These are phyloP conservation scores for Boletellus ananiceps DNA, from an alignment of 768 basidiomycete species.

Conservation along the genomic window DNA sequence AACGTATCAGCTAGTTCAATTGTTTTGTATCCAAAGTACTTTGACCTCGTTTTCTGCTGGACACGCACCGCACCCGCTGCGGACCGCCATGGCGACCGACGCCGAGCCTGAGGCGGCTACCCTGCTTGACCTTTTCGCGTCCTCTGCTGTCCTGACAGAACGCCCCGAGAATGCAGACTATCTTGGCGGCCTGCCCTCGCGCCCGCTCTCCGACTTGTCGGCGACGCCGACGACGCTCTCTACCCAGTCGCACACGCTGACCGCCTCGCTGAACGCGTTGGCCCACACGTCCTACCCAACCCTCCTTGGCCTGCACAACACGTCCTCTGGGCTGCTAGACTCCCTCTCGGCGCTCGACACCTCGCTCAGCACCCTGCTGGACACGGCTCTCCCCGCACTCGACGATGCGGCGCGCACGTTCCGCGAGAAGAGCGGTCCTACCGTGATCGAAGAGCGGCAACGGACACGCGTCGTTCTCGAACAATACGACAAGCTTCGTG, in stretches of 20 bases:
- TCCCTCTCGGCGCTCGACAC: constrained; percentile 72
- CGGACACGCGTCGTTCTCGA: constrained; percentile 85
- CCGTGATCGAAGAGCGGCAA: constrained; percentile 67
- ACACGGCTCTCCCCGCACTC: constrained; percentile 66
- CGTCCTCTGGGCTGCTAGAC: constrained; percentile 65
- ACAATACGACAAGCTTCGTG: constrained; percentile 88
- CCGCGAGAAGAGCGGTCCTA: constrained; percentile 60
- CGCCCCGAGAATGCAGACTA: constrained; percentile 41
- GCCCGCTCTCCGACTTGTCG: constrained; percentile 64
- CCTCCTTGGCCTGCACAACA: constrained; percentile 82
- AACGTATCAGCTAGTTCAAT: too few relatives aligned
- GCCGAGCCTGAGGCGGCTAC: constrained; percentile 24
- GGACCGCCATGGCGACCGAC: constrained; percentile 19
- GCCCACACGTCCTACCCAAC: constrained; percentile 90
- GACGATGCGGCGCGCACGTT: constrained; percentile 71
- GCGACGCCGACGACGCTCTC: constrained; percentile 72
- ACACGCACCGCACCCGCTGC: background rate
- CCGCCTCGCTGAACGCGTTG: constrained; percentile 83
- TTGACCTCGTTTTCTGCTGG: too few relatives aligned
- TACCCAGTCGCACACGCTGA: constrained; percentile 81
- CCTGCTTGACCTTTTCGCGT: constrained; percentile 26
- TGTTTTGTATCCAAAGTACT: too few relatives aligned
- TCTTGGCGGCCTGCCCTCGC: constrained; percentile 58
- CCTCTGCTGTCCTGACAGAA: constrained; percentile 12
- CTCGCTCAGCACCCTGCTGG: constrained; percentile 67